phyloP scores from a whole-genome alignment of 2,329 filamentous ascomycete genomes.

The Aspergillus sp. region DNA sequence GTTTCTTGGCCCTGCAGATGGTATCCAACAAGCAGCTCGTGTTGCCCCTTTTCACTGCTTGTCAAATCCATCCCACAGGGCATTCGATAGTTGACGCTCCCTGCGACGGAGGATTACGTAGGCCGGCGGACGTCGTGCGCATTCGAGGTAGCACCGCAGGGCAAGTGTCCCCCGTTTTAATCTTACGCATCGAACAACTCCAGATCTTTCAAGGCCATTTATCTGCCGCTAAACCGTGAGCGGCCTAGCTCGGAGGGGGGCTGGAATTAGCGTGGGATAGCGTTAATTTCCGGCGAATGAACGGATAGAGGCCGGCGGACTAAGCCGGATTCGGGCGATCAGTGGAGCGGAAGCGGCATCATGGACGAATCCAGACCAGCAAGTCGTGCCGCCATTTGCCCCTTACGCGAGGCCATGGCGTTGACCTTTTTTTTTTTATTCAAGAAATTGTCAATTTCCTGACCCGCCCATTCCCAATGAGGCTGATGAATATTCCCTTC shows the following conservation, averaged over 20 bases:
- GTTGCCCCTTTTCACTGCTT: neutral
- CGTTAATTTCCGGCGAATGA: neutral
- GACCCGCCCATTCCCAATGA: neutral
- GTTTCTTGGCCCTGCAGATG: neutral
- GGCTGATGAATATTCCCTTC: slow-evolving; percentile 1
- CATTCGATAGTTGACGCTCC: neutral
- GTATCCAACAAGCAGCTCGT: neutral
- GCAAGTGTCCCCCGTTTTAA: neutral
- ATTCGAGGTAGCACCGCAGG: too few species aligned
- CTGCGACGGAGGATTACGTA: neutral
- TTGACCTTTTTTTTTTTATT: neutral
- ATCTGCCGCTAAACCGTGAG: neutral
- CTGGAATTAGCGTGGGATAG: neutral
- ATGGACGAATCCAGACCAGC: neutral
- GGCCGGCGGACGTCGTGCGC: neutral
- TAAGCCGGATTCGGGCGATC: neutral
- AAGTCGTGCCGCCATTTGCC: neutral
- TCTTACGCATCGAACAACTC: neutral
- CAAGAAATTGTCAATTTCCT: neutral
- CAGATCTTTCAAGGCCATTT: neutral
- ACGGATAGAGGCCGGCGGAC: neutral
- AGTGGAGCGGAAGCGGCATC: neutral
- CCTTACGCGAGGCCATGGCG: slow-evolving; percentile 4
- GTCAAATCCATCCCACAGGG: too few species aligned
- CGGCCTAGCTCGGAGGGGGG: neutral